phyloP scores from a whole-genome alignment of 768 basidiomycete species.

The Grammothele lineata region DNA sequence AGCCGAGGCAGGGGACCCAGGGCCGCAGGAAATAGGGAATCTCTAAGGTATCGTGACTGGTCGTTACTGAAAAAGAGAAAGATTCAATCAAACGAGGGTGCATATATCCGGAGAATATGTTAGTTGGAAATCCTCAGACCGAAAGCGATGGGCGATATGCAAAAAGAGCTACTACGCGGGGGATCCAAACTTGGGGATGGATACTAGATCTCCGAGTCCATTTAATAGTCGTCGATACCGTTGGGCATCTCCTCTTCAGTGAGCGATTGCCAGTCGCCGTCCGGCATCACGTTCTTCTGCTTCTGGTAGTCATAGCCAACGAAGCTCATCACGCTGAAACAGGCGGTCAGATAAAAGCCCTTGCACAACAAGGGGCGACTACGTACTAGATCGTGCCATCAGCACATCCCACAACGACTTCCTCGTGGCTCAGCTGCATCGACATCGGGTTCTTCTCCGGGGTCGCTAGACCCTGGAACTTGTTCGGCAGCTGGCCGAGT shows the following conservation, averaged over 20 bases:
- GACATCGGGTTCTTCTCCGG: constrained; percentile 96
- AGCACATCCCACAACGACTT: constrained; percentile 87
- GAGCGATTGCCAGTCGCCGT: constrained; percentile 2
- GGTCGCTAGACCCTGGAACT: constrained; percentile 75
- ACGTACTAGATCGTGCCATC: constrained; percentile 90
- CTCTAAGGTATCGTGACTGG: too few relatives aligned
- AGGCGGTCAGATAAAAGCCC: background rate
- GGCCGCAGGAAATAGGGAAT: too few relatives aligned
- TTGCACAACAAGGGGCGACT: background rate
- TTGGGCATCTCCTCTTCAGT: constrained; percentile 4
- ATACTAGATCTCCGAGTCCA: background rate
- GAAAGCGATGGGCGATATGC: too few relatives aligned
- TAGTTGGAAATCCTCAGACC: too few relatives aligned
- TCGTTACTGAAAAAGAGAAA: too few relatives aligned
- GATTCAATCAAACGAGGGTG: too few relatives aligned
- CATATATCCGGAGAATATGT: too few relatives aligned
- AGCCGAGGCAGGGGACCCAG: too few relatives aligned
- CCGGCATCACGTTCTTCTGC: constrained; percentile 27
- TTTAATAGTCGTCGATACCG: constrained; percentile 4
- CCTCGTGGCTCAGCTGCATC: constrained; percentile 87
- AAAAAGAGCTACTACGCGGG: too few relatives aligned
- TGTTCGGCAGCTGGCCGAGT: constrained; percentile 55
- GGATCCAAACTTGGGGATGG: background rate
- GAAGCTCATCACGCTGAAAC: constrained; percentile 53
- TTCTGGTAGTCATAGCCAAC: constrained; percentile 53